Evolutionary conservation across 495 filamentous ascomycete species (phyloP).

Genomic region (Halenospora varia): DNA sequence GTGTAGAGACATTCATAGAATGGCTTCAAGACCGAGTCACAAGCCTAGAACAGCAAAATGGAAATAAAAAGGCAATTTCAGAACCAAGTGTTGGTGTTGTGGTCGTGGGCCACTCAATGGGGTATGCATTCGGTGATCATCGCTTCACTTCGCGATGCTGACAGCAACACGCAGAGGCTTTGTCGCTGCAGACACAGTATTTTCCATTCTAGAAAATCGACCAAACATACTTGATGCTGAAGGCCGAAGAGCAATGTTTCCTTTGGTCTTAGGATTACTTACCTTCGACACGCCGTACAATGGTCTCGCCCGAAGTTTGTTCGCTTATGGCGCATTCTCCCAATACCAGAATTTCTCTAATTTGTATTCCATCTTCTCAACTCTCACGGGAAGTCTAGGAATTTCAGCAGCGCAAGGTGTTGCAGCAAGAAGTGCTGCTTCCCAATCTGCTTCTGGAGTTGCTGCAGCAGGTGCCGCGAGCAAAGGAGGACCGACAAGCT

Average conservation of each 20-base stretch:
- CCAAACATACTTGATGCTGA: background rate
- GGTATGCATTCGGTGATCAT: slow-evolving; percentile 27
- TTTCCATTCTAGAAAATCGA: slow-evolving; percentile 40
- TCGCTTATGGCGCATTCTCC: slow-evolving; percentile 84
- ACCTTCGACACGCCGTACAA: slow-evolving; percentile 93
- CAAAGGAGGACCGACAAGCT: slow-evolving; percentile 19
- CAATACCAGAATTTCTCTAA: slow-evolving; percentile 71
- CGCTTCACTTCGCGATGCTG: background rate
- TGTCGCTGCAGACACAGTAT: slow-evolving; percentile 83
- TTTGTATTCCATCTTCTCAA: slow-evolving; percentile 57
- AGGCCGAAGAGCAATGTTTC: slow-evolving; percentile 50
- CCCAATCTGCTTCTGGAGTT: slow-evolving; percentile 6
- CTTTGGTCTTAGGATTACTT: slow-evolving; percentile 73
- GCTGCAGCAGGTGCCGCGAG: background rate
- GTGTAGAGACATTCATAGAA: slow-evolving; percentile 75
- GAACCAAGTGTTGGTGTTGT: slow-evolving; percentile 81
- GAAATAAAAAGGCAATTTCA: slow-evolving; percentile 73
- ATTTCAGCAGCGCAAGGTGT: slow-evolving; percentile 38
- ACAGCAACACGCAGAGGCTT: slow-evolving; percentile 69
- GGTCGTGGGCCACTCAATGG: slow-evolving; percentile 89
- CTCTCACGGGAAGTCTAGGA: slow-evolving; percentile 21
- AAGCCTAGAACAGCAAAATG: slow-evolving; percentile 77
- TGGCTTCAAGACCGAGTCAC: slow-evolving; percentile 92
- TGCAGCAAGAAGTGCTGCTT: slow-evolving; percentile 8
- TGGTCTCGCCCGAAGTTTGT: slow-evolving; percentile 78